phyloP scores from a whole-genome alignment of 2,329 filamentous ascomycete species.

The Penicillium oxalicum region DNA sequence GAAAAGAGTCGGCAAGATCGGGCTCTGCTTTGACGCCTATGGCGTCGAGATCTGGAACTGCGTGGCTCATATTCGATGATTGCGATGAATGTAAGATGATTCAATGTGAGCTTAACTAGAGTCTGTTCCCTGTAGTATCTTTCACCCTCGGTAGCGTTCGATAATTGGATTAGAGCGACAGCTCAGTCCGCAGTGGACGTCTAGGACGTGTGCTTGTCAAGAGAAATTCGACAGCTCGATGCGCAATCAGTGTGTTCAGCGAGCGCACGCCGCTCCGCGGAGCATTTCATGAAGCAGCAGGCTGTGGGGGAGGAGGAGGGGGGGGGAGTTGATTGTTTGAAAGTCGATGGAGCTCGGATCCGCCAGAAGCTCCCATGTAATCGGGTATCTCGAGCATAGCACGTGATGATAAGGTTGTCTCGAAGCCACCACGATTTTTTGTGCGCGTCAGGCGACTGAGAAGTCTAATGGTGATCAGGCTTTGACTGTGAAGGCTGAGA shows the following conservation, averaged over 20 bases:
- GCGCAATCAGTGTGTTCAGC: conserved; percentile 2
- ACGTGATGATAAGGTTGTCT: neutral
- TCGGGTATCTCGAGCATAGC: neutral
- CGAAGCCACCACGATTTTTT: neutral
- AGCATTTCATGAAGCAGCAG: neutral
- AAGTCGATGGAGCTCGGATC: conserved; percentile 11
- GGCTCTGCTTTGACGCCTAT: conserved; percentile 59
- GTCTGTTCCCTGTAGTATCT: neutral
- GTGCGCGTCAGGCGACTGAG: no score
- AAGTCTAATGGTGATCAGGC: no score
- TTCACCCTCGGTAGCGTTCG: no score
- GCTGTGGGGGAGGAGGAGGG: neutral
- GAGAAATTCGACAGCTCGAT: conserved; percentile 5
- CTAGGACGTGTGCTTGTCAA: no score
- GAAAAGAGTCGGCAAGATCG: conserved; percentile 57
- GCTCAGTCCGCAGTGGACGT: no score
- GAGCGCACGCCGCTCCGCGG: conserved; percentile 4
- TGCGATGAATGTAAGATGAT: neutral
- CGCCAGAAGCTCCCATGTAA: conserved; percentile 6
- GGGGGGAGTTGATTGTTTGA: neutral
- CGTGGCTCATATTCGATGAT: conserved; percentile 28
- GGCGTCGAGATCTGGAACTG: conserved; percentile 38
- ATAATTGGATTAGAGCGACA: no score
- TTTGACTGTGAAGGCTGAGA: no score
- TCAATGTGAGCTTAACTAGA: neutral